Base-by-base conservation (phyloP, 2,329 filamentous ascomycete species). In the Trichothecium roseum region DNA sequence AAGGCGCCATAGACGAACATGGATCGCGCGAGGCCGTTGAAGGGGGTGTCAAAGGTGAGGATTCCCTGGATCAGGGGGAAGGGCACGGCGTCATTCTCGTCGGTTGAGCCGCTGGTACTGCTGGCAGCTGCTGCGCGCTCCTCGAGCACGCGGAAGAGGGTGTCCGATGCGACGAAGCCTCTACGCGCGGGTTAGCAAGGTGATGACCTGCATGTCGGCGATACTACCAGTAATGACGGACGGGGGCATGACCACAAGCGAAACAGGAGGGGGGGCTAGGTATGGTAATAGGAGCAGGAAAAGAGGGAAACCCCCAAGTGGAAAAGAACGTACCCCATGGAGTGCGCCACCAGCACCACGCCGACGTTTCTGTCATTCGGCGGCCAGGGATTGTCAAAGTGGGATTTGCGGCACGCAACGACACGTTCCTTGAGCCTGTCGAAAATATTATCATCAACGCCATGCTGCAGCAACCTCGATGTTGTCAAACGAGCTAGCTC, bases 1-100 rank as follows among this genome's bases (percentile, higher is more conserved):
- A 75, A 74, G 22, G 70, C 71, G 30, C 71, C 71, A 42, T 75
- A 75, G 30, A 74, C 71, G 40, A 75, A 74, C 69, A 75, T 72
- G 33, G 67, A 69, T 10, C 71, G 58, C 3, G 71, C 67, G 13
- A 75, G 66, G 6, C 80, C 79, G 38, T 85, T 77, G 56, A 81
- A 93, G 0, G 87, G 87, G 0, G 87, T 94, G 56, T 94, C 86
- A 48, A 91, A 91, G 6, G 84, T 76, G 24, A 93, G 66, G 13
- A 93, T 68, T 34, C 82, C 86, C 49, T 85, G 81, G 40, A 93
- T 81, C 36, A 84, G 73, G 1, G 86, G 86, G 54, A 93, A 93
- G 33, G 78, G 68, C 3, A 46, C 40, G 2, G 46, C 44, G 7
- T 56, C 48, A 24, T 24, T 10, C 20, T 24, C n/a, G n/a, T n/a